Conservation (phyloP, 148 eudicot genomes). For the Persicaria maculosa region DNA sequence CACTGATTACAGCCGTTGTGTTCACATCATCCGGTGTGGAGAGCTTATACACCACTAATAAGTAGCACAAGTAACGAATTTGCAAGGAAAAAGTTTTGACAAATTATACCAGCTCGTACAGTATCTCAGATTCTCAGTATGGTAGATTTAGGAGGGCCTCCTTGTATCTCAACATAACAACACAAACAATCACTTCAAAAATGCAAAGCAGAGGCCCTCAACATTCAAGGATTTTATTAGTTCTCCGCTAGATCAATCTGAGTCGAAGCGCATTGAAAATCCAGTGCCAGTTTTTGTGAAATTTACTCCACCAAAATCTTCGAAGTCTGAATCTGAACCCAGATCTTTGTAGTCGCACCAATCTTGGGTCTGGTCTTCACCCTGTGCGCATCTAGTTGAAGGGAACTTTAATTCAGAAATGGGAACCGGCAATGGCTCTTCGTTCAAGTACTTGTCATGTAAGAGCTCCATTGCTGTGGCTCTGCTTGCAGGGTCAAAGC, state of each 20-base stretch:
- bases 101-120: not conserved
- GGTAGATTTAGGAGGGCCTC: slow-evolving; percentile 8
- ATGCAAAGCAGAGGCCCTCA: not conserved
- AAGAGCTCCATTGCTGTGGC: slow-evolving; percentile 90
- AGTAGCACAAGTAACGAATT: not conserved
- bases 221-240: not conserved
- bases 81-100: not conserved
- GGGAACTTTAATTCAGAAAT: slow-evolving; percentile 61
- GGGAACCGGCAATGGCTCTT: slow-evolving; percentile 72
- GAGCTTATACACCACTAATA: too few relatives aligned
- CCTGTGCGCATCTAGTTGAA: slow-evolving; percentile 26
- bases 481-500: slow-evolving; percentile 69
- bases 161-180: not conserved
- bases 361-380: slow-evolving; percentile 42
- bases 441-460: slow-evolving; percentile 67
- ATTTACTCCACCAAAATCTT: slow-evolving; percentile 51
- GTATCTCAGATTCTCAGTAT: not conserved
- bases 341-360: slow-evolving; percentile 38
- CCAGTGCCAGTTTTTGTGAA: slow-evolving; percentile 45
- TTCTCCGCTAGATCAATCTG: slow-evolving; percentile 14
- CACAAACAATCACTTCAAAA: not conserved
- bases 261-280: slow-evolving; percentile 63
- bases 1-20: not conserved
- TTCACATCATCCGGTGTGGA: not conserved
- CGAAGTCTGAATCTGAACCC: slow-evolving; percentile 74